Evolutionary conservation across 768 basidiomycete genomes (phyloP), one percentile per base, ranked within the genome.

Genomic region (Serendipita vermifera): DNA sequence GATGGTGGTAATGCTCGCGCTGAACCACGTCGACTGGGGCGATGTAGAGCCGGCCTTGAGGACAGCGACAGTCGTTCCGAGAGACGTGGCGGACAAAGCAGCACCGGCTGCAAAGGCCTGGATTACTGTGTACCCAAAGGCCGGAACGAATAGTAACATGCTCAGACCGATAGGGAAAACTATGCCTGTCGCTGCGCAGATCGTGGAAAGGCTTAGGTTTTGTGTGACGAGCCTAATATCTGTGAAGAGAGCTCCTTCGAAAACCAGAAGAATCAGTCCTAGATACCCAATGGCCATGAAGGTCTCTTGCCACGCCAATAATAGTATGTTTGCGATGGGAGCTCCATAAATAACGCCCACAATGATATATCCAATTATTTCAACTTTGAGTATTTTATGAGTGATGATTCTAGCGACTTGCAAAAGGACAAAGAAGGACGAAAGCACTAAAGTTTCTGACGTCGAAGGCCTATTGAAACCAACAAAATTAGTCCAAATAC

Each of bases 11-110:
- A 79, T 72, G 46, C 73, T 70, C 2, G 75, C 80, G 33, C 68
- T 68, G 24, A 72, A 68, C 29, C 81, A 64, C 14, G 31, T 56
- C 9, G n/a, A 69, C 2, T 24, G 24, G 9, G 22, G 0, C 59
- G 56, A 3, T 32, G 9, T 38, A 13, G 26, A 26, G 15, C 15
- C 39, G 13, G 65, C 57, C 9, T 59, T 72, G 27, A 85, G 70
- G 13, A 83, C 71, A 14, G 76, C 72, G n/a, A 85, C 72, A 0
- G 81, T 82, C 26, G 83, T 86, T 0, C 82, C 83, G 2, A 85
- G 71, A 0, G 78, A 80, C 0, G 82, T 85, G 0, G 79, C 77
- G 15, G 76, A 78, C 1, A 83, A 69, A 0, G 81, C 75, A 1
- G 80, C 78, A 0, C 82, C 82, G 0, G 79, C 78, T 0, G 77